Evolutionary conservation across 225 moss, liverwort and hornwort genomes (phyloP).

Genomic region (Anthoceros angustus): DNA sequence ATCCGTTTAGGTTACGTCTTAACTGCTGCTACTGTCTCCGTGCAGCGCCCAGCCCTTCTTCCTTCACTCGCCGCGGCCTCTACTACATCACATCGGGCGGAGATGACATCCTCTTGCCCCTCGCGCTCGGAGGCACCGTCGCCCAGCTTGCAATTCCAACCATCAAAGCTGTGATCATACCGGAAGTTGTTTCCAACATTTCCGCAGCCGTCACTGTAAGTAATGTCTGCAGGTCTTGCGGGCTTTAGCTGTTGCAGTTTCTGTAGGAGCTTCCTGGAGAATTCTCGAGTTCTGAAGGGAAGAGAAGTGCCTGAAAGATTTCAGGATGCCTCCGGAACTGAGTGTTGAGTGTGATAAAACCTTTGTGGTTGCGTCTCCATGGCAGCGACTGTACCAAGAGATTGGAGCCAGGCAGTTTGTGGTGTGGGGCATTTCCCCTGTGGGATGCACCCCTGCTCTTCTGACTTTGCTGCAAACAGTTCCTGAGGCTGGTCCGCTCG

Average conservation of each 20-base stretch:
- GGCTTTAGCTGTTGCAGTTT: background rate
- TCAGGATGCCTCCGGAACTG: background rate
- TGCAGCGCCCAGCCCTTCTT: background rate
- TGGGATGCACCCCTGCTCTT: background rate
- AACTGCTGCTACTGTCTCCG: background rate
- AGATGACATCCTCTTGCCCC: background rate
- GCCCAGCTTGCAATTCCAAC: background rate
- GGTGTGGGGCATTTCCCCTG: background rate
- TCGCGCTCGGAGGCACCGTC: background rate
- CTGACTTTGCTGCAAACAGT: background rate
- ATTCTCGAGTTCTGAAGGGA: background rate
- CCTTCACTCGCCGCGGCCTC: background rate
- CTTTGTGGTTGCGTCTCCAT: background rate
- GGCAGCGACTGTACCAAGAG: background rate
- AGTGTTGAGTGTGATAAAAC: background rate
- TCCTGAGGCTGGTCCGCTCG: conserved; percentile 7
- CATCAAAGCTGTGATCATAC: background rate
- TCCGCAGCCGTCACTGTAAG: background rate
- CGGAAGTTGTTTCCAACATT: background rate
- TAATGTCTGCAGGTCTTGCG: background rate
- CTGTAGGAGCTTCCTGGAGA: background rate
- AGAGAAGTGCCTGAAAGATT: background rate
- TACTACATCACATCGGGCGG: background rate
- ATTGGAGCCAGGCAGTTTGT: conserved; percentile 1
- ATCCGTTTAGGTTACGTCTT: background rate